These are phyloP conservation scores for Luffa acutangula DNA, from an alignment of 306 rosid genomes.

Conservation along the genomic window DNA sequence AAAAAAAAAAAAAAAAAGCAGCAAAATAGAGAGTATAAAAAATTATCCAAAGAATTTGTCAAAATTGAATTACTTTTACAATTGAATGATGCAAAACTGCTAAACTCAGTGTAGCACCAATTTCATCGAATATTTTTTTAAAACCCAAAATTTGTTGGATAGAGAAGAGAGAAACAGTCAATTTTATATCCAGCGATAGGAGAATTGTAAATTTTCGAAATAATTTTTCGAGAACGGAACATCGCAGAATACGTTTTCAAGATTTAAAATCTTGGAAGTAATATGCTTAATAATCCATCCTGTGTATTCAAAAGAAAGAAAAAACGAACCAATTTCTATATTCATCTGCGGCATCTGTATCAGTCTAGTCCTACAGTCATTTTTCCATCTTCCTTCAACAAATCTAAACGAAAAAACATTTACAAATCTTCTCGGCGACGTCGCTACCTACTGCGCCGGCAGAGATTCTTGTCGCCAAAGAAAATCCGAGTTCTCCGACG, in stretches of 20 bases:
- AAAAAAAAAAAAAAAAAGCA: too few relatives aligned
- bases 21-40: too few relatives aligned
- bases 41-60: too few relatives aligned
- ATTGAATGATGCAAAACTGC: too few relatives aligned
- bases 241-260: background rate
- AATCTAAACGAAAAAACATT: background rate
- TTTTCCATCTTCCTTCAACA: background rate
- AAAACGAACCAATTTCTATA: conserved; percentile 6
- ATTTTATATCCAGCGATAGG: too few relatives aligned
- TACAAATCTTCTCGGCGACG: conserved; percentile 5
- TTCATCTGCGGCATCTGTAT: background rate
- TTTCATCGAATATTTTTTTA: too few relatives aligned
- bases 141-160: too few relatives aligned
- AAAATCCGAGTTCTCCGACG: conserved; percentile 33
- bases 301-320: background rate
- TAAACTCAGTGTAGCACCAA: too few relatives aligned
- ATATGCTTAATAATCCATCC: background rate
- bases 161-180: too few relatives aligned
- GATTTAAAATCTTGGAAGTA: background rate
- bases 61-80: too few relatives aligned
- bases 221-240: background rate
- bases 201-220: too few relatives aligned
- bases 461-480: conserved; percentile 55
- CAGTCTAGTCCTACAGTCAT: background rate
- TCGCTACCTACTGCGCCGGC: conserved; percentile 47